Base-by-base conservation (phyloP, 225 moss, liverwort and hornwort species). In the Neckera pumila region DNA sequence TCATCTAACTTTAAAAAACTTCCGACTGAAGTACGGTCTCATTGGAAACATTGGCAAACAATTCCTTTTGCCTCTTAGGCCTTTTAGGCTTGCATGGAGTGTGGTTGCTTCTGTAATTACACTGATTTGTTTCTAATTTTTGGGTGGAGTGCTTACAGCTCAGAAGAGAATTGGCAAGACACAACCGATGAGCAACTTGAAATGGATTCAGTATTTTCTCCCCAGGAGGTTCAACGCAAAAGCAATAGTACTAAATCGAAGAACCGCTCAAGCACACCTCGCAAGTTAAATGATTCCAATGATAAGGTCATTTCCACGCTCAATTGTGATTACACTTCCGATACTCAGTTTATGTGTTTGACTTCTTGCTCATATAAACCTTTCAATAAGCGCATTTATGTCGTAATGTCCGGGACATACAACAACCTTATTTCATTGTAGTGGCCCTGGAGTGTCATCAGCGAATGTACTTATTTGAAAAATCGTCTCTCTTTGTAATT, bases 81-180 rank as follows among this genome's bases (percentile, higher is more conserved):
- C 63, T 57, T 83, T 62, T 36, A 71, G 76, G 34, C 21, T 81
- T 75, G 59, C 42, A 42, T 59, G 59, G 70, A 54, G 45, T 38
- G 25, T 78, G 45, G 63, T 87, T 69, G 47, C 62, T 79, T 58
- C 34, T 80, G 80, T 78, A 49, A 10, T 65, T 85, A n/a, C 57
- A 62, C 70, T 80, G 16, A 78, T 85, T 17, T 90, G 43, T 45
- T 78, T 75, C 30, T 60, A 62, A 51, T 82, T 62, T 84, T 69
- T 43, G 47, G 45, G 54, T 79, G 90, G 86, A 88, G 80, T 65
- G 78, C 81, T 88, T 94, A 81, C 94, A 94, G 94, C 76, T 92
- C 93, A 83, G 94, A 92, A 84, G 94, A 94, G 81, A 94, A 87
- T 84, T 93, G 92, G 94, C 88, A 93, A 86, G 93, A 93, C 86